Conservation (phyloP, 2,329 filamentous ascomycete species). For the Mycogone perniciosa region DNA sequence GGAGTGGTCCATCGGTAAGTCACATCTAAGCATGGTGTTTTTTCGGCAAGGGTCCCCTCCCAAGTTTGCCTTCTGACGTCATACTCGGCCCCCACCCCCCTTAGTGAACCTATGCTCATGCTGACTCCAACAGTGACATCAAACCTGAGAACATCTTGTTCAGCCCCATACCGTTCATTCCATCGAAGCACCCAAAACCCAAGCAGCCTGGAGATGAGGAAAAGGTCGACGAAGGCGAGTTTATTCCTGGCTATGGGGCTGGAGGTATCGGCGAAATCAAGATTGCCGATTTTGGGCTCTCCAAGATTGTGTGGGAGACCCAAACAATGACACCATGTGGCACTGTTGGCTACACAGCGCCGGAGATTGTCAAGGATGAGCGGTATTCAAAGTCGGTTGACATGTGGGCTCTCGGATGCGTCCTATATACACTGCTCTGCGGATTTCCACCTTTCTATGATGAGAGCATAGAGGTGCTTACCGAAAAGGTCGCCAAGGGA, state of each 20-base stretch:
- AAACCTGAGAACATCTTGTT: slow-evolving; percentile 98
- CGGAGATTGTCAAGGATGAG: slow-evolving; percentile 98
- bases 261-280: slow-evolving; percentile 95
- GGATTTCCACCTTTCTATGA: slow-evolving; percentile 99
- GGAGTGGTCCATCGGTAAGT: slow-evolving; percentile 93
- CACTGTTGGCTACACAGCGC: slow-evolving; percentile 95
- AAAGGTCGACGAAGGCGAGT: slow-evolving; percentile 95
- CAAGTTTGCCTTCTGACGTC: slow-evolving; percentile 16
- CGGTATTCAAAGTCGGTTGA: slow-evolving; percentile 98
- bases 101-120: slow-evolving; percentile 5
- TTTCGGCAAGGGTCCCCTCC: background rate
- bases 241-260: slow-evolving; percentile 69
- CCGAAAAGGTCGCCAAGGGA: slow-evolving; percentile 93
- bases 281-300: slow-evolving; percentile 95
- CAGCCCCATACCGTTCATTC: slow-evolving; percentile 75
- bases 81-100: slow-evolving; percentile 17
- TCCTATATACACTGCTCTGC: slow-evolving; percentile 92
- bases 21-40: slow-evolving; percentile 8
- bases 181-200: slow-evolving; percentile 73
- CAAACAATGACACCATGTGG: slow-evolving; percentile 99
- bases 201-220: slow-evolving; percentile 87
- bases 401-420: slow-evolving; percentile 98
- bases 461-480: slow-evolving; percentile 93
- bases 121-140: slow-evolving; percentile 63
- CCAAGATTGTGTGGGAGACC: slow-evolving; percentile 96